Percentiles rank a stretch among this genome's conserved stretches.
These are phyloP conservation scores for Malus hybrid DNA, from an alignment of 331 rosid species.

Conservation along the genomic window DNA sequence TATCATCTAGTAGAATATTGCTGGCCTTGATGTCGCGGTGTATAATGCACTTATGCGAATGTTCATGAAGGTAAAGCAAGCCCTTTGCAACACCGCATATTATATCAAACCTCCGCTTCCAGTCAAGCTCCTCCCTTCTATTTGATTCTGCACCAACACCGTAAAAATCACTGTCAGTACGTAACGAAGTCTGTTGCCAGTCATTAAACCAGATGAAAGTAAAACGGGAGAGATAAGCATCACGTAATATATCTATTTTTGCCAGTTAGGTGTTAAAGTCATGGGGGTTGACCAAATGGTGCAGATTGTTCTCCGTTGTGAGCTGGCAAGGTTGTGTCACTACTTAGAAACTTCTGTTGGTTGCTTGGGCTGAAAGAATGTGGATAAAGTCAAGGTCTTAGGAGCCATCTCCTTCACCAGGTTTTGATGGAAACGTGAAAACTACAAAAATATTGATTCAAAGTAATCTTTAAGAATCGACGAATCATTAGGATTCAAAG, in stretches of 20 bases:
- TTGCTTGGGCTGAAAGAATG: background rate
- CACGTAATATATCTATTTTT: background rate
- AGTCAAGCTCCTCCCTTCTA: slow-evolving; percentile 49
- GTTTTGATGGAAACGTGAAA: background rate
- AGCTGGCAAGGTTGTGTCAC: background rate
- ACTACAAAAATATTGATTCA: background rate
- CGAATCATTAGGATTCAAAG: background rate
- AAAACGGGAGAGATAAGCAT: background rate
- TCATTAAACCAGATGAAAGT: background rate
- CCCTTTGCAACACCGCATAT: slow-evolving; percentile 71
- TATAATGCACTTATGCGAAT: slow-evolving; percentile 67
- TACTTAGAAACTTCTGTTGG: background rate
- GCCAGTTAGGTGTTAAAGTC: background rate
- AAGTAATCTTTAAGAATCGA: background rate
- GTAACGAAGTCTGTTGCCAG: background rate
- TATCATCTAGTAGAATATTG: slow-evolving; percentile 74
- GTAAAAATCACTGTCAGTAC: background rate
- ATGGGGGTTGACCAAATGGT: background rate
- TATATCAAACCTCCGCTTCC: slow-evolving; percentile 69
- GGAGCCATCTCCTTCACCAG: slow-evolving; percentile 11
- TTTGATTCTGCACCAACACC: slow-evolving; percentile 36
- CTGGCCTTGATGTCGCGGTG: slow-evolving; percentile 88
- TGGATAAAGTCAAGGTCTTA: slow-evolving; percentile 33
- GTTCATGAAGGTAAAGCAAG: slow-evolving; percentile 85
- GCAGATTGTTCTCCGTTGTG: background rate